Conservation (phyloP, 2,329 filamentous ascomycete species). For the Dactylellina cionopaga region DNA sequence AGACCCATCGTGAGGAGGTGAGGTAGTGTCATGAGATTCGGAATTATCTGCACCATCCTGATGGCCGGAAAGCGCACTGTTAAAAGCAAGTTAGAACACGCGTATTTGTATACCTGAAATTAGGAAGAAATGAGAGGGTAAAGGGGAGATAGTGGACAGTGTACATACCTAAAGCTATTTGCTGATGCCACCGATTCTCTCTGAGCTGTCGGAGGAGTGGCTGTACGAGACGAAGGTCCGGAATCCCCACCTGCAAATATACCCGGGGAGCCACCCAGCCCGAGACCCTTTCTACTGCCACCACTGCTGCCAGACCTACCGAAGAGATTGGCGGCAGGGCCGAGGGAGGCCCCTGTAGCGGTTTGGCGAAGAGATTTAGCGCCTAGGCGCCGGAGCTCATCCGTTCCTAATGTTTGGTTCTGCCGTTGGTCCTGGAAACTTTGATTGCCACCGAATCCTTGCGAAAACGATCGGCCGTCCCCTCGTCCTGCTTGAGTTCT, state of each 20-base stretch:
- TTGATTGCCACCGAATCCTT: slow-evolving; percentile 73
- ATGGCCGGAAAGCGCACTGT: slow-evolving; percentile 29
- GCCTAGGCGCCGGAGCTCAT: slow-evolving; percentile 85
- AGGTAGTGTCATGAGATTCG: slow-evolving; percentile 47
- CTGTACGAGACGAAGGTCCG: slow-evolving; percentile 84
- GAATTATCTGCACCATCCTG: slow-evolving; percentile 51
- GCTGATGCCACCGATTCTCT: slow-evolving; percentile 74
- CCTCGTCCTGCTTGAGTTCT: slow-evolving; percentile 79
- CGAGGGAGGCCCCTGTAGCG: slow-evolving; percentile 71
- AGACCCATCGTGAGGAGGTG: slow-evolving; percentile 21
- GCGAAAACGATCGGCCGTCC: slow-evolving; percentile 84
- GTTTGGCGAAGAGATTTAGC: slow-evolving; percentile 73
- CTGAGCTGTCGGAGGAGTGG: slow-evolving; percentile 76
- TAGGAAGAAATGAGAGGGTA: too few species aligned
- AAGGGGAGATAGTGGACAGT: slow-evolving; percentile 58
- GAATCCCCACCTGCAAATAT: slow-evolving; percentile 81
- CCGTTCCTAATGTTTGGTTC: slow-evolving; percentile 85
- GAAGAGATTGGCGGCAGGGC: slow-evolving; percentile 88
- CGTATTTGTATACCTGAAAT: too few species aligned
- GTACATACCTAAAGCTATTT: slow-evolving; percentile 90
- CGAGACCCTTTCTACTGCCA: slow-evolving; percentile 67
- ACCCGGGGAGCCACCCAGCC: slow-evolving; percentile 76
- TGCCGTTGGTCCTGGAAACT: slow-evolving; percentile 71
- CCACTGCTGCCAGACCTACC: slow-evolving; percentile 85
- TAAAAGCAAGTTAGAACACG: slow-evolving; percentile 4